Evolutionary conservation across 441 rosid species (phyloP).

Genomic region (Euphorbia corollata): DNA sequence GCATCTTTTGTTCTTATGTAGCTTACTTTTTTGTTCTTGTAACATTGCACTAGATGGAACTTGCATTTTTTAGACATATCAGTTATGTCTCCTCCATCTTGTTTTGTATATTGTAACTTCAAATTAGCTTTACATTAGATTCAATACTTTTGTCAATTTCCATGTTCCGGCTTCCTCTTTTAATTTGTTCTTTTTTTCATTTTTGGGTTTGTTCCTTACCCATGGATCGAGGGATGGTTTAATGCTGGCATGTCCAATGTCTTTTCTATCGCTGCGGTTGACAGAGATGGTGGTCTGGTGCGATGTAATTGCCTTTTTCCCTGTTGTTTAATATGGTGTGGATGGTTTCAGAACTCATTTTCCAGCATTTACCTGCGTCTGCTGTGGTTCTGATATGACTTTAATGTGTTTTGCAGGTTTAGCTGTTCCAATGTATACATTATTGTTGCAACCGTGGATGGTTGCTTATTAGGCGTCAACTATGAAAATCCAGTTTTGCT

Average conservation of each 20-base stretch:
- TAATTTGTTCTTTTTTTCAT: conserved; percentile 21
- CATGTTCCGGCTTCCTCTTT: conserved; percentile 20
- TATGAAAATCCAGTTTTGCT: not conserved
- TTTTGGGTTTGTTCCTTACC: conserved; percentile 18
- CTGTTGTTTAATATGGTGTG: conserved; percentile 4
- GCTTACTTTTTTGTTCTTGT: not conserved
- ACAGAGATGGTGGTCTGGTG: conserved; percentile 32
- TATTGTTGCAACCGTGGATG: too few species aligned
- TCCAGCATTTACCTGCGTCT: not conserved
- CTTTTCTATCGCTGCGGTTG: conserved; percentile 31
- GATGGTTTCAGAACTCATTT: conserved; percentile 17
- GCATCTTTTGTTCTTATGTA: not conserved
- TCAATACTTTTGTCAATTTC: conserved; percentile 23
- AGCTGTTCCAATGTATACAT: not conserved
- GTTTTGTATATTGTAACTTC: conserved; percentile 6
- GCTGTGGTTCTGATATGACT: conserved; percentile 1
- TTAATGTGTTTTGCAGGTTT: conserved; percentile 1
- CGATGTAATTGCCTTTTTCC: conserved; percentile 19
- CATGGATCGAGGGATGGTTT: conserved; percentile 31
- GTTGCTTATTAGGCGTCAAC: not conserved
- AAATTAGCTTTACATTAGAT: conserved; percentile 12
- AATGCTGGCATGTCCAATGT: conserved; percentile 27
- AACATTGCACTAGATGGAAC: not conserved
- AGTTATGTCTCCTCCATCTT: not conserved
- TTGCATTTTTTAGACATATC: not conserved